Evolutionary conservation across 805 yeast species (phyloP).

Genomic region (Wickerhamiella vanderwaltii): DNA sequence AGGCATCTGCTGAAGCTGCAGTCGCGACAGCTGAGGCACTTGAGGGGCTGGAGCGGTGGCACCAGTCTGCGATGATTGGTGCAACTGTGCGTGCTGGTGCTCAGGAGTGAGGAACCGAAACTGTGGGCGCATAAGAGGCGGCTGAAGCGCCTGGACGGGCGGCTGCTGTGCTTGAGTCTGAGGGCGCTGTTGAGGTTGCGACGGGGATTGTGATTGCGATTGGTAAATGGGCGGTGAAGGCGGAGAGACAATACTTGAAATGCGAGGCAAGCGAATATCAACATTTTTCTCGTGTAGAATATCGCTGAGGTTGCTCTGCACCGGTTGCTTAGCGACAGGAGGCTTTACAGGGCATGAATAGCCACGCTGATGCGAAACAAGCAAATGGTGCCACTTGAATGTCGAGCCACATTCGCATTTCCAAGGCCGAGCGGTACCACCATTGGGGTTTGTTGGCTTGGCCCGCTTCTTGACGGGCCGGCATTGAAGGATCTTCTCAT

Average conservation of each 20-base stretch:
- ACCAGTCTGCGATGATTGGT: too few relatives aligned
- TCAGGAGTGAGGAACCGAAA: too few relatives aligned
- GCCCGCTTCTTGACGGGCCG: slow-evolving; percentile 7
- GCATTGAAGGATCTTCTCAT: slow-evolving; percentile 1
- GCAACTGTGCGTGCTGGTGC: too few relatives aligned
- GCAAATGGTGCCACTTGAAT: slow-evolving; percentile 12
- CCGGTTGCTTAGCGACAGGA: not conserved
- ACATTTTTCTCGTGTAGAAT: slow-evolving; percentile 6
- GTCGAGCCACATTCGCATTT: slow-evolving; percentile 11
- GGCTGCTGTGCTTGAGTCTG: too few relatives aligned
- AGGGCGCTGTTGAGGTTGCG: too few relatives aligned
- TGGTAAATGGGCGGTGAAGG: too few relatives aligned
- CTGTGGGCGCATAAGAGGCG: too few relatives aligned
- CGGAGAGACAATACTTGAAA: not conserved
- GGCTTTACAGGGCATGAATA: slow-evolving; percentile 11
- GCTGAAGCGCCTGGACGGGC: too few relatives aligned
- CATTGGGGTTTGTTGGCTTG: slow-evolving; percentile 6
- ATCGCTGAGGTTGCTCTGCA: not conserved
- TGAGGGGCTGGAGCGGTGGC: too few relatives aligned
- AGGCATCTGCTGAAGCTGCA: too few relatives aligned
- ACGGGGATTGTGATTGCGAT: too few relatives aligned
- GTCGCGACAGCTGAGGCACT: too few relatives aligned
- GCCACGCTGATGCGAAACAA: slow-evolving; percentile 11
- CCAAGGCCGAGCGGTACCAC: slow-evolving; percentile 10
- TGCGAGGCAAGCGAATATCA: slow-evolving; percentile 5